phyloP scores from a whole-genome alignment of 148 eudicot species.

The Diospyros lotus region DNA sequence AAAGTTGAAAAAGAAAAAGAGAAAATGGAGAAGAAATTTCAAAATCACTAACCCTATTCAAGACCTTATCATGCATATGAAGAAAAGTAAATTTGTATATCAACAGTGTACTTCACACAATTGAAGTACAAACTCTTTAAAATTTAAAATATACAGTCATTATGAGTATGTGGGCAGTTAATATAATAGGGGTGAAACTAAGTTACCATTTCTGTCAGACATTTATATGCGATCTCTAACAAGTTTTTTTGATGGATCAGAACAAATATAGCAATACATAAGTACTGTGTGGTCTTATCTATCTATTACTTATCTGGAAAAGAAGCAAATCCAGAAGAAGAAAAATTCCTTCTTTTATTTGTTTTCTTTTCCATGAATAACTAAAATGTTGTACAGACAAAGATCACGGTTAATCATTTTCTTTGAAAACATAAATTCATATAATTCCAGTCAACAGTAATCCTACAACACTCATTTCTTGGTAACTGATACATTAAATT shows the following conservation, averaged over 20 bases:
- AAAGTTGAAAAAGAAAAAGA: background rate
- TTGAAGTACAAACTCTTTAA: background rate
- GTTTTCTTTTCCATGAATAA: background rate
- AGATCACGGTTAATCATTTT: background rate
- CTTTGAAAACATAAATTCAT: no score
- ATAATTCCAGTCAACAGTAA: no score
- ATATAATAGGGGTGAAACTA: background rate
- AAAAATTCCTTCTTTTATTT: background rate
- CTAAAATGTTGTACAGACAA: background rate
- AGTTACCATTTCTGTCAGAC: background rate
- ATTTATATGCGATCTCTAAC: background rate
- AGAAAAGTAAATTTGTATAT: background rate
- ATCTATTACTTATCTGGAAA: background rate
- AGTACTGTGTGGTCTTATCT: background rate
- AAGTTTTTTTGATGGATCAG: background rate
- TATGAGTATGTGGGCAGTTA: background rate
- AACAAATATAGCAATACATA: background rate
- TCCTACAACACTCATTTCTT: background rate
- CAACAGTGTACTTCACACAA: background rate
- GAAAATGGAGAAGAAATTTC: background rate
- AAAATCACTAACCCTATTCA: background rate
- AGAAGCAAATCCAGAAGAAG: background rate
- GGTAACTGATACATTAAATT: background rate
- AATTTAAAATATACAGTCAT: background rate
- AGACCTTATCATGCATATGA: slow-evolving; percentile 3